Conservation (phyloP, 371 early-diverging fungal genomes). For the Mortierella sp. region DNA sequence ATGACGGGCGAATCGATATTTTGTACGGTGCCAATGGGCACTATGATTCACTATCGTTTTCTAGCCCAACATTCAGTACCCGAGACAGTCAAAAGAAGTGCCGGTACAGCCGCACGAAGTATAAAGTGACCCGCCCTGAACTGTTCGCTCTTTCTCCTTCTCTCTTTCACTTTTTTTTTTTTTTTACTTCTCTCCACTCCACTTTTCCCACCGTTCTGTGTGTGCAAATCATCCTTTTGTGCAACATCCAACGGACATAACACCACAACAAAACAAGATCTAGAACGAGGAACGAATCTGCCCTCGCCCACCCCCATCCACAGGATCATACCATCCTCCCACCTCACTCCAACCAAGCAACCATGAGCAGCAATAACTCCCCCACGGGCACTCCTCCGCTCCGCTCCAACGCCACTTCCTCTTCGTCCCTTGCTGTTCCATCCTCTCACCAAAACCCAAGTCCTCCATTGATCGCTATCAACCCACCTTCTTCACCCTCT, state of each 20-base stretch:
- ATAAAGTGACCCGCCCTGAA: conserved; percentile 1
- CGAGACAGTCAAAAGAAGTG: too few species aligned
- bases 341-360: background rate
- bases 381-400: conserved; percentile 33
- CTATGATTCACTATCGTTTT: too few species aligned
- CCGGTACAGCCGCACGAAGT: too few species aligned
- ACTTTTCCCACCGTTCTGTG: background rate
- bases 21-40: too few species aligned
- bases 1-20: too few species aligned
- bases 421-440: conserved; percentile 14
- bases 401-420: conserved; percentile 6
- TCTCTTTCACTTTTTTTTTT: conserved; percentile 4
- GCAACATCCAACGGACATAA: background rate
- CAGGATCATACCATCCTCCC: conserved; percentile 1
- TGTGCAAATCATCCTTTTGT: conserved; percentile 1
- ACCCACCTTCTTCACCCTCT: conserved; percentile 19
- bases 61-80: background rate
- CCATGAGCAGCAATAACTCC: conserved; percentile 29
- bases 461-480: conserved; percentile 9
- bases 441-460: background rate
- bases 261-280: background rate
- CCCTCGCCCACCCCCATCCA: background rate
- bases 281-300: background rate
- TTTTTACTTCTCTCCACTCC: background rate
- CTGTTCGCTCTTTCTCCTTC: background rate